phyloP scores from a whole-genome alignment of 495 filamentous ascomycete species.

The Elasticomyces elasticus region DNA sequence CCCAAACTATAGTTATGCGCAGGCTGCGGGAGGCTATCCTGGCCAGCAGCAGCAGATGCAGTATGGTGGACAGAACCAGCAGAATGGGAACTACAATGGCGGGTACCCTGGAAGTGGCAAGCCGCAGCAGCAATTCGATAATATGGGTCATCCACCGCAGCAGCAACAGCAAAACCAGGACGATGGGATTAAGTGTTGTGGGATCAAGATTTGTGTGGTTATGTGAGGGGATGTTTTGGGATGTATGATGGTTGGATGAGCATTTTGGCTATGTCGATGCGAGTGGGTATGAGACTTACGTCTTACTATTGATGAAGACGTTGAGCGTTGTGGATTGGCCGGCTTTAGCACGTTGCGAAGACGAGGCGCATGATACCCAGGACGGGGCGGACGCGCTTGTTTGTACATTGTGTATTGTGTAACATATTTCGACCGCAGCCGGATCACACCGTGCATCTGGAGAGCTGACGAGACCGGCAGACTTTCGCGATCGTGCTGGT shows the following conservation, averaged over 20 bases:
- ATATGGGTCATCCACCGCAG: background rate
- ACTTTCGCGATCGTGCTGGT: too few species aligned
- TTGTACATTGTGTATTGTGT: background rate
- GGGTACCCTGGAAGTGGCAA: constrained; percentile 7
- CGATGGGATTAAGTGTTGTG: constrained; percentile 21
- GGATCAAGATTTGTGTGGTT: constrained; percentile 22
- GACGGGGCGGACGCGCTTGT: background rate
- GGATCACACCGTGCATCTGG: background rate
- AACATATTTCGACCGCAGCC: background rate
- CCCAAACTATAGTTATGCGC: constrained; percentile 12
- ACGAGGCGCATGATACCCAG: background rate
- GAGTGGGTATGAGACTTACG: too few species aligned
- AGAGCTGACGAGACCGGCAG: too few species aligned
- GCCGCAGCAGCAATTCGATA: constrained; percentile 16
- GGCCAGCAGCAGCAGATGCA: constrained; percentile 13
- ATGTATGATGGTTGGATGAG: background rate
- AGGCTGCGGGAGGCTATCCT: constrained; percentile 8
- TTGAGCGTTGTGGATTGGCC: too few species aligned
- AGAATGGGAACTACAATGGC: background rate
- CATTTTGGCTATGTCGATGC: background rate
- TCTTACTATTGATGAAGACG: too few species aligned
- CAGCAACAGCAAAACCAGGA: constrained; percentile 15
- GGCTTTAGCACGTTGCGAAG: too few species aligned
- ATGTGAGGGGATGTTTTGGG: constrained; percentile 10
- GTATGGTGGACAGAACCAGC: constrained; percentile 7